These are phyloP conservation scores for Aspergillus vadensis DNA, from an alignment of 2,329 filamentous ascomycete species.

Conservation along the genomic window DNA sequence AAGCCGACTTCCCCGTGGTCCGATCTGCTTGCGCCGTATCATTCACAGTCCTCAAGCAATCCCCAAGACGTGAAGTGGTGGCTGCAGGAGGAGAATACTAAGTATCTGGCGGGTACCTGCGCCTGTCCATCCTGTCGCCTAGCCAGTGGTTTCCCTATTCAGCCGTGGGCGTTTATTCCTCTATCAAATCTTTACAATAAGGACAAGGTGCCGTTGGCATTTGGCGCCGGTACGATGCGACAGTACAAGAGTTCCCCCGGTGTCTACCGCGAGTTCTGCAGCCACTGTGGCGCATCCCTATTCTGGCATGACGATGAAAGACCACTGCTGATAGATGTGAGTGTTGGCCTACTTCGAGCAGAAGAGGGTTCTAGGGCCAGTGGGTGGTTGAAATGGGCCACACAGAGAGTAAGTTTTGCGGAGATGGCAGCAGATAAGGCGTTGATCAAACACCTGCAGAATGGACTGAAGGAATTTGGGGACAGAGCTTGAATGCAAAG, in stretches of 20 bases:
- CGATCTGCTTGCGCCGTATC: slow-evolving; percentile 56
- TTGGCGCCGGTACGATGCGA: slow-evolving; percentile 50
- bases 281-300: slow-evolving; percentile 62
- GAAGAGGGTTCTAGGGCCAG: slow-evolving; percentile 57
- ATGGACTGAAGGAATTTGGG: slow-evolving; percentile 23
- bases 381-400: slow-evolving; percentile 65
- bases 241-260: slow-evolving; percentile 57
- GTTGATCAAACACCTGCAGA: slow-evolving; percentile 31
- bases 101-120: slow-evolving; percentile 63
- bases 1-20: slow-evolving; percentile 53
- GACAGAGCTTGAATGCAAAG: background rate
- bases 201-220: slow-evolving; percentile 35
- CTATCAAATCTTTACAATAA: slow-evolving; percentile 57
- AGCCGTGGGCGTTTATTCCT: slow-evolving; percentile 68
- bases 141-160: slow-evolving; percentile 62
- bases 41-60: slow-evolving; percentile 46
- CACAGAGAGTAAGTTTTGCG: slow-evolving; percentile 58
- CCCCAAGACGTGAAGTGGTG: slow-evolving; percentile 60
- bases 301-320: slow-evolving; percentile 62
- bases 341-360: slow-evolving; percentile 59
- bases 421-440: slow-evolving; percentile 52
- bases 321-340: slow-evolving; percentile 63
- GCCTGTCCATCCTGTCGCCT: slow-evolving; percentile 65
- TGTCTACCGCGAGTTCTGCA: slow-evolving; percentile 64
- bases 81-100: slow-evolving; percentile 51